These are phyloP conservation scores for Auricularia cornea DNA, from an alignment of 768 basidiomycete genomes.

Conservation along the genomic window DNA sequence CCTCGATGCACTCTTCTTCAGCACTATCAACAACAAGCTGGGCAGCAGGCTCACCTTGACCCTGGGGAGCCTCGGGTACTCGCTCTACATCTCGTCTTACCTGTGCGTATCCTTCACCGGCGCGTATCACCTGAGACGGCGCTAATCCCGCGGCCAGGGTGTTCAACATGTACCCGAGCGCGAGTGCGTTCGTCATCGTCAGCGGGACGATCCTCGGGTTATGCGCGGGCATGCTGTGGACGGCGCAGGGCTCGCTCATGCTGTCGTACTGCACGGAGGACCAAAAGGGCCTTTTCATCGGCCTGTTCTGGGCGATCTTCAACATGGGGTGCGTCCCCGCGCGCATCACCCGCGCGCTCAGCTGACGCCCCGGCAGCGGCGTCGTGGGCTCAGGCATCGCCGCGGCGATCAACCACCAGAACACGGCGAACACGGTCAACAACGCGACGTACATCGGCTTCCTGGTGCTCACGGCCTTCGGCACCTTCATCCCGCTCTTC, in stretches of 20 bases:
- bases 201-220: slow-evolving; percentile 68
- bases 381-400: slow-evolving; percentile 14
- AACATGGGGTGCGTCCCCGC: slow-evolving; percentile 44
- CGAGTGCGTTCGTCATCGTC: slow-evolving; percentile 56
- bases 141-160: slow-evolving; percentile 32
- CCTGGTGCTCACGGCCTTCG: slow-evolving; percentile 61
- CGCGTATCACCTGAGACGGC: neutral
- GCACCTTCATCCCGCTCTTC: slow-evolving; percentile 53
- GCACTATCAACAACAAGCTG: slow-evolving; percentile 72
- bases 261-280: slow-evolving; percentile 73
- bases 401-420: slow-evolving; percentile 11
- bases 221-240: slow-evolving; percentile 69
- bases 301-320: slow-evolving; percentile 79
- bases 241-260: slow-evolving; percentile 80
- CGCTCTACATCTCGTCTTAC: slow-evolving; percentile 65
- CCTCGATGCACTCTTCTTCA: no score
- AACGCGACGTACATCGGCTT: slow-evolving; percentile 57
- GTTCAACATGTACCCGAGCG: slow-evolving; percentile 58
- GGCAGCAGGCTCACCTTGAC: slow-evolving; percentile 69
- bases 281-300: slow-evolving; percentile 71
- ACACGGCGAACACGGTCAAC: slow-evolving; percentile 9
- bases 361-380: slow-evolving; percentile 25
- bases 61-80: slow-evolving; percentile 68
- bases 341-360: slow-evolving; percentile 15
- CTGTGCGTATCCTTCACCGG: slow-evolving; percentile 38